Conservation (phyloP, 768 basidiomycete genomes). For the Candolleomyces eurysporus region DNA sequence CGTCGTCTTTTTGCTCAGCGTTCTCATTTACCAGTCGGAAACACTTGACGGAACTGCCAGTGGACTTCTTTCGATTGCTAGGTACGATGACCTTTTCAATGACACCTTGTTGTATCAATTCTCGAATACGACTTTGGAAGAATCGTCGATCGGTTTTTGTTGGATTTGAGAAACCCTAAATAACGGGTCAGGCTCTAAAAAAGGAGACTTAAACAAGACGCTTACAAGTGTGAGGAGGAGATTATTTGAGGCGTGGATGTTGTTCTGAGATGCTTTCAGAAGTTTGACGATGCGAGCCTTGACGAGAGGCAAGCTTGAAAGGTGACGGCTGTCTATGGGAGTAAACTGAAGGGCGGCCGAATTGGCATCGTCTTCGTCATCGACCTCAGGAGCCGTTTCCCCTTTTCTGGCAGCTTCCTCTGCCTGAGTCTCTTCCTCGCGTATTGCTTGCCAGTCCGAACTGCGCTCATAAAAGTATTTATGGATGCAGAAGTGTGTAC, state of each 20-base stretch:
- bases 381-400: slow-evolving; percentile 27
- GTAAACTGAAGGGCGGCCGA: slow-evolving; percentile 51
- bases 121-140: slow-evolving; percentile 71
- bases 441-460: slow-evolving; percentile 73
- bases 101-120: slow-evolving; percentile 68
- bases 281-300: slow-evolving; percentile 70
- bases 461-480: slow-evolving; percentile 80
- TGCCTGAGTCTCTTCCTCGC: slow-evolving; percentile 63
- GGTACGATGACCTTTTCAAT: slow-evolving; percentile 77
- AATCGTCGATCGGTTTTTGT: slow-evolving; percentile 79
- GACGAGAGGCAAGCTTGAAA: slow-evolving; percentile 73
- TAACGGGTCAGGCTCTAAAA: background rate
- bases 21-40: slow-evolving; percentile 55
- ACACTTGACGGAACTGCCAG: slow-evolving; percentile 55
- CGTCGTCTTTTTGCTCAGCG: slow-evolving; percentile 34
- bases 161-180: slow-evolving; percentile 73
- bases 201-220: slow-evolving; percentile 24
- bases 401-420: slow-evolving; percentile 28
- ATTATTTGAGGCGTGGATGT: slow-evolving; percentile 72
- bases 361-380: slow-evolving; percentile 30
- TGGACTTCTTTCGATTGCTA: slow-evolving; percentile 46
- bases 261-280: slow-evolving; percentile 65
- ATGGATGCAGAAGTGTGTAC: slow-evolving; percentile 78
- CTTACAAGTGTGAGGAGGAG: slow-evolving; percentile 72
- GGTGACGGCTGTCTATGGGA: slow-evolving; percentile 73